Conservation (phyloP, 805 yeast species). For the Nakazawaea ishiwadae region DNA sequence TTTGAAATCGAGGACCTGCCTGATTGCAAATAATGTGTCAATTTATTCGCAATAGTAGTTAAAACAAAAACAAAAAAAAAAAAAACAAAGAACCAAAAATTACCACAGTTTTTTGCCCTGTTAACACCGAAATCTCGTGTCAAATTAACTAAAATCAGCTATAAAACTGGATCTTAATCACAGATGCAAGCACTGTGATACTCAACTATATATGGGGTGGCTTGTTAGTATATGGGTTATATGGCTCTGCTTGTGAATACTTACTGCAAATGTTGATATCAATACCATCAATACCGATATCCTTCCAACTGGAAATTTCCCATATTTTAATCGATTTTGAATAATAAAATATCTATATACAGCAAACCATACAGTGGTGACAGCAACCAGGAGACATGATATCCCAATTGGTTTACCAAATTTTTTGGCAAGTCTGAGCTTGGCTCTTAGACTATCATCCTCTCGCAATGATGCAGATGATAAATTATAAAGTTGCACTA, state of each 20-base stretch:
- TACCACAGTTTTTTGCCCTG: too few relatives aligned
- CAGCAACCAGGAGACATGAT: conserved; percentile 36
- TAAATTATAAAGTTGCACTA: conserved; percentile 46
- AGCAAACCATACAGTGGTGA: conserved; percentile 39
- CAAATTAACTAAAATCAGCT: too few relatives aligned
- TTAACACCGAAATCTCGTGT: too few relatives aligned
- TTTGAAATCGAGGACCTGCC: too few relatives aligned
- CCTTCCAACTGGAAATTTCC: conserved; percentile 41
- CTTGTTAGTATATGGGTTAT: neutral
- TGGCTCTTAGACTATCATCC: too few relatives aligned
- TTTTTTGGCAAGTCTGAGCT: too few relatives aligned
- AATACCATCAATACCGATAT: conserved; percentile 30
- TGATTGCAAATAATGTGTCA: too few relatives aligned
- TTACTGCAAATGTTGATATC: conserved; percentile 29
- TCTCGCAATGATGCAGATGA: too few relatives aligned
- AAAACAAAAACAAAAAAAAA: too few relatives aligned
- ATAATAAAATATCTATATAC: conserved; percentile 39
- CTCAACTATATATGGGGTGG: neutral
- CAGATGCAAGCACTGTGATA: neutral
- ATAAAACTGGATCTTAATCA: neutral
- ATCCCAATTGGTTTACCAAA: conserved; percentile 22
- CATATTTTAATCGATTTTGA: conserved; percentile 32
- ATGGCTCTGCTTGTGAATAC: conserved; percentile 11
- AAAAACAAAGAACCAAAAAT: too few relatives aligned
- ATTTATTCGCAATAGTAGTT: too few relatives aligned